Percentiles rank a stretch among this genome's conserved stretches.
Conservation (phyloP, 2,329 filamentous ascomycete species). For the Blastomyces gilchristii region DNA sequence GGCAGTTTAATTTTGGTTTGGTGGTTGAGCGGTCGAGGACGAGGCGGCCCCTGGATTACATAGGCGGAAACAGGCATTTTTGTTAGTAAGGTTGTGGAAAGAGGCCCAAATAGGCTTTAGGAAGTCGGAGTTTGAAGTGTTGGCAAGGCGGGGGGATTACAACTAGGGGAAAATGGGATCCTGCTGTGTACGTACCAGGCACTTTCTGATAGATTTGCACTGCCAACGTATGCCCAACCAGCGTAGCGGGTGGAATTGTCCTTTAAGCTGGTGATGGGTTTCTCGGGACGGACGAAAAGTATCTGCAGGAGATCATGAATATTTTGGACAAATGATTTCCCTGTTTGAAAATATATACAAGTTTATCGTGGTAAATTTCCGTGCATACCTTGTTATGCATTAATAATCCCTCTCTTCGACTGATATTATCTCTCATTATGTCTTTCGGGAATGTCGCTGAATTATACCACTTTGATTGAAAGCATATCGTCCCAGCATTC, state of each 20-base stretch:
- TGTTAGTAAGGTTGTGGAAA: constrained; percentile 3
- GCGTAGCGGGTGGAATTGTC: constrained; percentile 23
- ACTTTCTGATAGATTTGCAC: constrained; percentile 83
- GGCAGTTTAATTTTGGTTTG: constrained; percentile 64
- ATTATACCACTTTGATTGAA: constrained; percentile 63
- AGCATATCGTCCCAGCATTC: constrained; percentile 72
- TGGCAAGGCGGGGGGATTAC: background rate
- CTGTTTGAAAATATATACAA: background rate
- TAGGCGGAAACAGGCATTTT: constrained; percentile 3
- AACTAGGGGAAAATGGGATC: background rate
- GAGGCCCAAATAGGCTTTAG: background rate
- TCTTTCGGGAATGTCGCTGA: constrained; percentile 57
- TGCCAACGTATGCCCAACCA: constrained; percentile 79
- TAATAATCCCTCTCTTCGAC: constrained; percentile 58
- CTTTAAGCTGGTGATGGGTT: constrained; percentile 17
- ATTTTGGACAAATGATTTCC: background rate
- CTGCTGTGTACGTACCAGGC: constrained; percentile 57
- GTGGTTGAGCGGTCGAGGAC: constrained; percentile 58
- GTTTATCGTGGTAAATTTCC: background rate
- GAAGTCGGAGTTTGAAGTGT: background rate
- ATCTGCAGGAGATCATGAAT: constrained; percentile 20
- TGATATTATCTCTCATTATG: constrained; percentile 66
- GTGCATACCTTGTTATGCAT: constrained; percentile 73
- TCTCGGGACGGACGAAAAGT: constrained; percentile 25
- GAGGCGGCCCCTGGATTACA: constrained; percentile 57